Evolutionary conservation across 306 rosid species (phyloP), one percentile per base, ranked within the genome.

Genomic region (Cucurbita moschata): DNA sequence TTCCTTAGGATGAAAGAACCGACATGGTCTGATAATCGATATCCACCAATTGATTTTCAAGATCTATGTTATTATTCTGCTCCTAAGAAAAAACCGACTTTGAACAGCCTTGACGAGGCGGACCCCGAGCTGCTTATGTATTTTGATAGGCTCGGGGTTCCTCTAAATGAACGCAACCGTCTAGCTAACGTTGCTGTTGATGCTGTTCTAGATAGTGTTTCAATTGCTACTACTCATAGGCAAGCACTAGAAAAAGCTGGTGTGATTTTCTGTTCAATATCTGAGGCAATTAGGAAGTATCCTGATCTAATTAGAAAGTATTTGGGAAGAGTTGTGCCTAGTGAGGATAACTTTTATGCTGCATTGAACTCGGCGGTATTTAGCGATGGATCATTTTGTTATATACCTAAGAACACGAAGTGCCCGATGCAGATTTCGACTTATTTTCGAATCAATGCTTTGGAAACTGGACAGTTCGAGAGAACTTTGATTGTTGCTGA

Each of bases 361-460:
- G 92, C 96, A 0, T 58, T 92, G 81, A 92, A 92, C 73, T 80
- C 96, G 0, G 98, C 98, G 0, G 98, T 92, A 46, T 92, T 92
- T 61, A 89, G 96, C 38, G 98, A 92, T 62, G 98, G 98, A 0
- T 92, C 98, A 0, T 92, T 92, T 83, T 88, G 95, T 71, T 92
- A 89, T 60, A 83, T 92, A 12, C 96, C 98, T 0, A 89, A 88
- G 56, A 90, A 84, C 63, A 87, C 90, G 0, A 89, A 86, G 78
- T 92, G 98, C 50, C 98, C 98, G 10, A 88, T 92, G 98, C 98
- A 89, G 74, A 90, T 92, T 43, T 88, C 96, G 0, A 92, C 98
- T 15, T 90, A 92, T 53, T 92, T 92, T 43, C 84, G 98, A 30
- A 92, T 92, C 26, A 92, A 92, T 39, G 96, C 96, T 0, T 44